Evolutionary conservation across 1,284 basidiomycete species (phyloP).

Genomic region (Rhodotorula sp.): DNA sequence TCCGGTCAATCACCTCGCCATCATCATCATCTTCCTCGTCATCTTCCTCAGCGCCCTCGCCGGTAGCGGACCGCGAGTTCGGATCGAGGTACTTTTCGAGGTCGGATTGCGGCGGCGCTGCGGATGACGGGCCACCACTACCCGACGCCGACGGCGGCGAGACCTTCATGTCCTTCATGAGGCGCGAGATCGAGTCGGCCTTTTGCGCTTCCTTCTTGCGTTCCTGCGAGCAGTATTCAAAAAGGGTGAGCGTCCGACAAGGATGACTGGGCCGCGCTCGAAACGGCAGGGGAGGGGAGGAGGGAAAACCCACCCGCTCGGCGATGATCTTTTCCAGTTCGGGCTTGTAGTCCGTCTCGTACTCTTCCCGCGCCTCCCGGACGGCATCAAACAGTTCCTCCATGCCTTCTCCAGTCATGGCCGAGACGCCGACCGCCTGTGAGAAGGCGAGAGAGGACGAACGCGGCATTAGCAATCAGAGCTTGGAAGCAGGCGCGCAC

Average conservation of each 20-base stretch:
- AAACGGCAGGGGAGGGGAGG: not conserved
- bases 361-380: constrained; percentile 80
- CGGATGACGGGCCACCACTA: constrained; percentile 53
- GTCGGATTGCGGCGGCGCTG: constrained; percentile 58
- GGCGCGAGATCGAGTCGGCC: constrained; percentile 68
- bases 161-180: constrained; percentile 83
- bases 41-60: constrained; percentile 56
- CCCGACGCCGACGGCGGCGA: constrained; percentile 1
- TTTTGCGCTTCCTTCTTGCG: constrained; percentile 58
- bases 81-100: constrained; percentile 51
- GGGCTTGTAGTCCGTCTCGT: constrained; percentile 84
- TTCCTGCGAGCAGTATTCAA: constrained; percentile 48
- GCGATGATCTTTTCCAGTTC: constrained; percentile 71
- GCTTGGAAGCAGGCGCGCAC: not conserved
- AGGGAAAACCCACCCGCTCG: constrained; percentile 46
- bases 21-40: constrained; percentile 56
- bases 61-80: constrained; percentile 27
- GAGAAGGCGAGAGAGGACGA: accelerated
- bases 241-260: constrained; percentile 49
- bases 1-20: constrained; percentile 52
- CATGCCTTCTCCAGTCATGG: constrained; percentile 90
- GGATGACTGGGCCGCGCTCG: no score
- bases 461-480: not conserved
- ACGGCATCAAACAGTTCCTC: constrained; percentile 89
- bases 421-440: constrained; percentile 92